Percentiles rank a stretch among this genome's conserved stretches.
phyloP scores from a whole-genome alignment of 352 stramenopile species.

The Elongisporangium anandrum region DNA sequence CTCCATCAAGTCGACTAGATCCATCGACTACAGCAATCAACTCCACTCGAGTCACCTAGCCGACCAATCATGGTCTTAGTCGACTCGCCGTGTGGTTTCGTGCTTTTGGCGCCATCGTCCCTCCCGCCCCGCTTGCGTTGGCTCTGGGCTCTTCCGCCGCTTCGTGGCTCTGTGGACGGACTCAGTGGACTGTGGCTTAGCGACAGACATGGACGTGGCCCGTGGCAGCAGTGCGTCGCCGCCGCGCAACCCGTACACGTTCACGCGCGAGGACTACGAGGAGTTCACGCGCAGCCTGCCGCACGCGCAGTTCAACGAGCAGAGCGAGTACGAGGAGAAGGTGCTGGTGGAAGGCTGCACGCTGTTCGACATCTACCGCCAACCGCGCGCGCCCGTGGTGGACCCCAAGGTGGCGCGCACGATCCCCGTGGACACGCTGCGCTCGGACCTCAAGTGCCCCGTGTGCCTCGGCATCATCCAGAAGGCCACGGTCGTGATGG shows the following conservation, averaged over 20 bases:
- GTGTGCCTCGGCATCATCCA: conserved; percentile 86
- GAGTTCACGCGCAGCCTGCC: conserved; percentile 35
- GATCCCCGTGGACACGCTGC: conserved; percentile 62
- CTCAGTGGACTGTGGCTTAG: no score
- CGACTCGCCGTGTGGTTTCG: neutral
- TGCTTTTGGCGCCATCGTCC: conserved; percentile 1
- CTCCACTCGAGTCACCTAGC: neutral
- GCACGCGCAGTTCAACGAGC: conserved; percentile 43
- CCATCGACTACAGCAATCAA: neutral
- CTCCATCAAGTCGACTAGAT: neutral
- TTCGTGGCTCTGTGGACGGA: neutral
- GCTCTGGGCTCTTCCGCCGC: conserved; percentile 6
- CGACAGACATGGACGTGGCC: neutral
- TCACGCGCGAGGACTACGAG: conserved; percentile 71
- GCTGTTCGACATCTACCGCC: conserved; percentile 87
- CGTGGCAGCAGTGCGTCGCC: conserved; percentile 1
- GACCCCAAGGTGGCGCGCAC: conserved; percentile 52
- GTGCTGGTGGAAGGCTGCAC: conserved; percentile 86
- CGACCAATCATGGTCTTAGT: no score
- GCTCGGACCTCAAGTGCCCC: conserved; percentile 83
- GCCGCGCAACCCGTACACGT: conserved; percentile 57
- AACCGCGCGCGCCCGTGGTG: conserved; percentile 58
- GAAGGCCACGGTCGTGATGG: conserved; percentile 86
- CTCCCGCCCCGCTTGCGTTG: conserved; percentile 6
- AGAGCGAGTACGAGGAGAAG: conserved; percentile 85